Evolutionary conservation across 1,284 basidiomycete species (phyloP).

Genomic region (Grifola frondosa): DNA sequence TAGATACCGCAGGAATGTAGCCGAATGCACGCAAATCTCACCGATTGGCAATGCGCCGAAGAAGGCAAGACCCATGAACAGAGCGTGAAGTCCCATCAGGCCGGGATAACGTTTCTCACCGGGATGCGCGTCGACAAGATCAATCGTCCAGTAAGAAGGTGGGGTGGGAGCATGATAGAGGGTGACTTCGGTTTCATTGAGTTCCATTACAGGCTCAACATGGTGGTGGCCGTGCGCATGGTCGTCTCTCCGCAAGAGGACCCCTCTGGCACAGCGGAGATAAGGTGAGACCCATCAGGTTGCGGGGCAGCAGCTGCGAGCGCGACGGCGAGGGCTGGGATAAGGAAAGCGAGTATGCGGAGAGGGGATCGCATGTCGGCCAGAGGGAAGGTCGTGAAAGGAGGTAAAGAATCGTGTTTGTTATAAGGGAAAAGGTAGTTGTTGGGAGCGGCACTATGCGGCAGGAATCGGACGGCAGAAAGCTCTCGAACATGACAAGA

Average conservation of each 20-base stretch:
- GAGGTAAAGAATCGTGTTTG: slow-evolving; percentile 2
- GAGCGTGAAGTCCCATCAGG: slow-evolving; percentile 64
- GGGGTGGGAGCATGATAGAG: slow-evolving; percentile 65
- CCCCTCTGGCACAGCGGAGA: slow-evolving; percentile 14
- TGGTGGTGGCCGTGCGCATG: slow-evolving; percentile 42
- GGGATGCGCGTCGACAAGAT: slow-evolving; percentile 55
- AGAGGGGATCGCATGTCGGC: slow-evolving; percentile 33
- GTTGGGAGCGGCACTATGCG: slow-evolving; percentile 16
- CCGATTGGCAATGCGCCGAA: slow-evolving; percentile 75
- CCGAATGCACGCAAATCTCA: slow-evolving; percentile 36
- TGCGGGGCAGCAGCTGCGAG: slow-evolving; percentile 25
- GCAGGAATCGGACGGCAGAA: slow-evolving; percentile 26
- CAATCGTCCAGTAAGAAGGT: slow-evolving; percentile 77
- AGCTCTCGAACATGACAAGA: slow-evolving; percentile 18
- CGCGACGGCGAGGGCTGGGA: slow-evolving; percentile 30
- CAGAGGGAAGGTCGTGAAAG: slow-evolving; percentile 16
- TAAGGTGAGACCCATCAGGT: slow-evolving; percentile 10
- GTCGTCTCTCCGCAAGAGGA: slow-evolving; percentile 23
- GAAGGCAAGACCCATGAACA: slow-evolving; percentile 73
- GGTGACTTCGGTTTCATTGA: slow-evolving; percentile 75
- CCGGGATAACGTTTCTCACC: slow-evolving; percentile 52
- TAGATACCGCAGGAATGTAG: too few relatives aligned
- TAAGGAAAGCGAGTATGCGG: slow-evolving; percentile 31
- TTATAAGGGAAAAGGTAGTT: slow-evolving; percentile 12
- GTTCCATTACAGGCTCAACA: slow-evolving; percentile 49